These are phyloP conservation scores for Corymbia citriodora DNA, from an alignment of 441 rosid genomes.

Conservation along the genomic window DNA sequence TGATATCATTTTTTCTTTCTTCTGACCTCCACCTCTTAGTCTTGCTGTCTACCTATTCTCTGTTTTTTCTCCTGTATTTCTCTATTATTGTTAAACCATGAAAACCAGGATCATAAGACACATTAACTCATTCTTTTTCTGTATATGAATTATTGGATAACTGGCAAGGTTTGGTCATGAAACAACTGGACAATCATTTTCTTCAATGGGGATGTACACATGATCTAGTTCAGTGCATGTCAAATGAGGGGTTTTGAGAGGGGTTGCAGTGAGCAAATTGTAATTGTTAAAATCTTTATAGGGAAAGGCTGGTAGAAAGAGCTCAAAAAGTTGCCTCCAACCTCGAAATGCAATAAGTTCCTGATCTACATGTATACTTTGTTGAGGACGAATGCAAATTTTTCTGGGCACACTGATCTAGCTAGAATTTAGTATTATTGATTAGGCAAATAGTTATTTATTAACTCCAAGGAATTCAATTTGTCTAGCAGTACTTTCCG, in stretches of 20 bases:
- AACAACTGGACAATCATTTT: background rate
- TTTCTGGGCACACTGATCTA: background rate
- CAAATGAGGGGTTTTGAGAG: background rate
- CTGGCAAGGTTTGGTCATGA: background rate
- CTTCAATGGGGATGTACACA: background rate
- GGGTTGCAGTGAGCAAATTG: background rate
- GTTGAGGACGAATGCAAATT: background rate
- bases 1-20: background rate
- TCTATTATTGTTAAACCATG: background rate
- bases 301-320: background rate
- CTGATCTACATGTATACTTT: background rate
- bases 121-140: background rate
- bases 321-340: background rate
- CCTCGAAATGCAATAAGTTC: background rate
- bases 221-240: background rate
- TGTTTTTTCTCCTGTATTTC: background rate
- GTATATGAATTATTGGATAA: background rate
- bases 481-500: background rate
- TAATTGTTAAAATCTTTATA: background rate
- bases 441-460: background rate
- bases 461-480: background rate
- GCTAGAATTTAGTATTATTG: background rate
- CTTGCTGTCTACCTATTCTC: background rate
- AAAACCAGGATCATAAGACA: background rate
- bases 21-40: background rate